Percentiles rank a stretch among this genome's conserved stretches.
Conservation (phyloP, 2,329 filamentous ascomycete genomes). For the Lojkania enalia region DNA sequence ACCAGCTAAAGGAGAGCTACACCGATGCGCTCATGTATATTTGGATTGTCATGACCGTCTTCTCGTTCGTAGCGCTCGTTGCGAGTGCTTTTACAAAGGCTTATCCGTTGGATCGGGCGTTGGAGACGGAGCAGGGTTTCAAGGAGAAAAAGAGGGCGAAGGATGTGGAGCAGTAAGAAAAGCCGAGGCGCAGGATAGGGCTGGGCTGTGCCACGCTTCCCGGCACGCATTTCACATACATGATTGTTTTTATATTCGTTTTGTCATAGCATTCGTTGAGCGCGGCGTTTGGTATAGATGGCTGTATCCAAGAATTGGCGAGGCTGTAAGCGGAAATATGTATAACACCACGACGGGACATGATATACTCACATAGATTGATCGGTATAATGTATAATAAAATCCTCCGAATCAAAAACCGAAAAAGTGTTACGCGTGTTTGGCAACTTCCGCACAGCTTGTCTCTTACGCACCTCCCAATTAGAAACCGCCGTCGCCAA, state of each 20-base stretch:
- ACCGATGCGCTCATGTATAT: constrained; percentile 58
- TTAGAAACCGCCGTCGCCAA: too few relatives aligned
- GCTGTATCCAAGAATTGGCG: not conserved
- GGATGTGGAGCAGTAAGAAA: constrained; percentile 28
- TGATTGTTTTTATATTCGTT: constrained; percentile 3
- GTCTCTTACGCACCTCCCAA: too few relatives aligned
- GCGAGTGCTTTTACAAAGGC: constrained; percentile 57
- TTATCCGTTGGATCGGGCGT: constrained; percentile 49
- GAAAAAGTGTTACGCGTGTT: too few relatives aligned
- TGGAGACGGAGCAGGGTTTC: constrained; percentile 55
- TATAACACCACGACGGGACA: not conserved
- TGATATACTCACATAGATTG: not conserved
- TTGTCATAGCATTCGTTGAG: constrained; percentile 10
- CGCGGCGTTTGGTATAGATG: constrained; percentile 17
- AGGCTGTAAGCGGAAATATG: not conserved
- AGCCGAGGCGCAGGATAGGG: constrained; percentile 5
- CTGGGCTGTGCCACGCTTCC: constrained; percentile 1
- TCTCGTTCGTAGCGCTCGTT: constrained; percentile 56
- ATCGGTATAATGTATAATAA: too few relatives aligned
- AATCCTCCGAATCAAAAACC: too few relatives aligned
- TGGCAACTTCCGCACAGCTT: too few relatives aligned
- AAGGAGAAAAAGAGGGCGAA: constrained; percentile 40
- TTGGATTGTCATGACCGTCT: constrained; percentile 59
- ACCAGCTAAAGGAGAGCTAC: constrained; percentile 51
- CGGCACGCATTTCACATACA: too few relatives aligned